These are phyloP conservation scores for Lentinula edodes DNA, from an alignment of 768 basidiomycete species.

Conservation along the genomic window DNA sequence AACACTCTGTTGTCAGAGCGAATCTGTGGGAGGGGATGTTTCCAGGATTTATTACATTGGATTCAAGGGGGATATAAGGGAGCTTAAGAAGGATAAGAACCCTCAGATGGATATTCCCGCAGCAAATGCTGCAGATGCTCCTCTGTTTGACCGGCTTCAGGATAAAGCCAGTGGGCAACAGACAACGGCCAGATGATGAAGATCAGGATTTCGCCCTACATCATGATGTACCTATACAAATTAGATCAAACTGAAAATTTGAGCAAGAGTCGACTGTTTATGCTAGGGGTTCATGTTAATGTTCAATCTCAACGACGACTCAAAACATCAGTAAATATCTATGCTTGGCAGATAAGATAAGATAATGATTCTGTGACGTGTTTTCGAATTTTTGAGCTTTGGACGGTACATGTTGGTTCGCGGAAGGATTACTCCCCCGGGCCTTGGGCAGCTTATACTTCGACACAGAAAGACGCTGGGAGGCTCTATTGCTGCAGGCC, in stretches of 20 bases:
- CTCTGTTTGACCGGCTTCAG: slow-evolving; percentile 51
- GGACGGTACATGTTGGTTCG: not conserved
- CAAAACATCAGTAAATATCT: no score
- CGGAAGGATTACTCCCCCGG: not conserved
- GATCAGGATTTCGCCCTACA: no score
- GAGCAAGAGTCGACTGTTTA: no score
- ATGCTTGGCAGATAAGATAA: not conserved
- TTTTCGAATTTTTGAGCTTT: not conserved
- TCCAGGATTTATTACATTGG: slow-evolving; percentile 75
- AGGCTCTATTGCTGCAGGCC: slow-evolving; percentile 31
- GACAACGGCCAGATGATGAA: slow-evolving; percentile 1
- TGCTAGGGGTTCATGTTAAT: not conserved
- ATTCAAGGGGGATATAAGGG: slow-evolving; percentile 70
- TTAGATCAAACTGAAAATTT: not conserved
- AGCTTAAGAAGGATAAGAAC: slow-evolving; percentile 49
- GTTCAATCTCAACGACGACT: no score
- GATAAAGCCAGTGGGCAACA: slow-evolving; percentile 56
- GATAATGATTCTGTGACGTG: not conserved
- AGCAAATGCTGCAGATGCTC: slow-evolving; percentile 73
- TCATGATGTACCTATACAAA: no score
- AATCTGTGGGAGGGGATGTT: slow-evolving; percentile 58
- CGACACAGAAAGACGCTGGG: slow-evolving; percentile 7
- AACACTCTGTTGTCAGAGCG: slow-evolving; percentile 30
- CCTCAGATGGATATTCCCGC: slow-evolving; percentile 71
- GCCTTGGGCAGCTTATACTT: not conserved